Percentiles rank a stretch among this genome's conserved stretches.
phyloP scores from a whole-genome alignment of 768 basidiomycete species.

The Sporobolomyces pararoseus region DNA sequence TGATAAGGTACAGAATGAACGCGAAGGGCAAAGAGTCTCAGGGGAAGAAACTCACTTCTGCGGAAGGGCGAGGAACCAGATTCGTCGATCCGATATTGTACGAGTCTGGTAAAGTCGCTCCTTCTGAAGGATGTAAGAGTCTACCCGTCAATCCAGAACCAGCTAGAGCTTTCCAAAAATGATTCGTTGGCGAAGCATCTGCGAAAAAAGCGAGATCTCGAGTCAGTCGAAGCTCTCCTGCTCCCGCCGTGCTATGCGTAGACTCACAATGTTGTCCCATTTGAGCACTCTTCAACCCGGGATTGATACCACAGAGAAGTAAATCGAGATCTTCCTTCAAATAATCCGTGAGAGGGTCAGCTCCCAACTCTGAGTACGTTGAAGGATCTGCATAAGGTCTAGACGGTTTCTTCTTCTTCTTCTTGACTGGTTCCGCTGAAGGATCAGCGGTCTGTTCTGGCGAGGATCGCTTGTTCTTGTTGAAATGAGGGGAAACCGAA shows the following conservation, averaged over 20 bases:
- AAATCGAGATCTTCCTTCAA: not conserved
- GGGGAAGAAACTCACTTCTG: constrained; percentile 12
- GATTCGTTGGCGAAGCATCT: constrained; percentile 41
- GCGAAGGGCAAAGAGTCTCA: no score
- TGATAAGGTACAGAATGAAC: no score
- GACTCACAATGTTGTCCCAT: constrained; percentile 20
- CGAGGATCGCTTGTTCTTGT: not conserved
- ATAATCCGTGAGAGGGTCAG: constrained; percentile 23
- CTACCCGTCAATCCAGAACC: constrained; percentile 31
- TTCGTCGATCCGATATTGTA: constrained; percentile 31
- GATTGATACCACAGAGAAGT: constrained; percentile 30
- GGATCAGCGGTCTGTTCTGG: not conserved
- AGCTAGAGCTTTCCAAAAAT: constrained; percentile 25
- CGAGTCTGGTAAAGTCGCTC: not conserved
- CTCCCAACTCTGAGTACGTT: constrained; percentile 23
- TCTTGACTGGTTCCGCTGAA: not conserved
- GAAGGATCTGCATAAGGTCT: constrained; percentile 23
- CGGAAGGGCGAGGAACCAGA: constrained; percentile 14
- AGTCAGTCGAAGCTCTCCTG: no score
- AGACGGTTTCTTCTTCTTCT: constrained; percentile 23
- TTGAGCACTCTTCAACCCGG: constrained; percentile 18
- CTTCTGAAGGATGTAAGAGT: constrained; percentile 20
- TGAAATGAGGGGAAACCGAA: not conserved
- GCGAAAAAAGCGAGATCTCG: not conserved
- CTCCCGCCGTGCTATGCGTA: no score